Evolutionary conservation across 2,329 filamentous ascomycete genomes (phyloP), one percentile per base, ranked within the genome.

Genomic region (Teratosphaeria viscida): DNA sequence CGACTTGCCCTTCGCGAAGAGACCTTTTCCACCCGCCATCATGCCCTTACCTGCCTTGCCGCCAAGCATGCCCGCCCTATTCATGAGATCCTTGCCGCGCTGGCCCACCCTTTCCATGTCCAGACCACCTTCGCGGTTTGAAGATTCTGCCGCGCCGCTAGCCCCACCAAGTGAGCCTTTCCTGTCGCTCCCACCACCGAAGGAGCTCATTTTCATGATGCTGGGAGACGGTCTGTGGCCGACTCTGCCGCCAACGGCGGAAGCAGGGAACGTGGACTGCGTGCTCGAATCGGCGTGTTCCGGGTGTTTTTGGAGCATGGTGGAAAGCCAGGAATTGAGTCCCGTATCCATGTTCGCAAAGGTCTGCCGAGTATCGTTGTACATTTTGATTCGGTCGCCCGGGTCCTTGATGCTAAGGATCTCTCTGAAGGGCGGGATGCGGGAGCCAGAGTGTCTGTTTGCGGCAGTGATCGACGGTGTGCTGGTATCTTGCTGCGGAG

Each of bases 1-100:
- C 76, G 83, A 92, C 77, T 89, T 92, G 66, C 92, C 90, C 77
- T 95, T 95, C 65, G 88, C 90, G 73, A 96, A 86, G 64, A 96
- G 75, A 57, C 92, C 92, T 78, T 96, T 96, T 55, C 92, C 91
- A 60, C 90, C 90, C 71, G 90, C 91, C 63, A 83, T 82, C 43
- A 49, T 49, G 43, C 43, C 43, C 43, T 49, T 49, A n/a, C 37
- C 37, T 35, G 84, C 85, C 69, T 86, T 87, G 27, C 85, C 85
- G 61, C 85, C 82, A 60, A 87, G 77, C 19, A 84, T 77, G 57
- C 90, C 90, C 58, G 92, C 92, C 26, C 87, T 87, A 65, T 94
- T 89, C 71, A 96, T 81, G 32, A 96, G 78, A 68, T 95, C 91
- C 77, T 96, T 96, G 72, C 92, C 86, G 78, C 92, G 92, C 47